A percentile compares a stretch with the other conserved stretches of the same genome.
Conservation (phyloP, 768 basidiomycete species). For the Naganishia randhawae region DNA sequence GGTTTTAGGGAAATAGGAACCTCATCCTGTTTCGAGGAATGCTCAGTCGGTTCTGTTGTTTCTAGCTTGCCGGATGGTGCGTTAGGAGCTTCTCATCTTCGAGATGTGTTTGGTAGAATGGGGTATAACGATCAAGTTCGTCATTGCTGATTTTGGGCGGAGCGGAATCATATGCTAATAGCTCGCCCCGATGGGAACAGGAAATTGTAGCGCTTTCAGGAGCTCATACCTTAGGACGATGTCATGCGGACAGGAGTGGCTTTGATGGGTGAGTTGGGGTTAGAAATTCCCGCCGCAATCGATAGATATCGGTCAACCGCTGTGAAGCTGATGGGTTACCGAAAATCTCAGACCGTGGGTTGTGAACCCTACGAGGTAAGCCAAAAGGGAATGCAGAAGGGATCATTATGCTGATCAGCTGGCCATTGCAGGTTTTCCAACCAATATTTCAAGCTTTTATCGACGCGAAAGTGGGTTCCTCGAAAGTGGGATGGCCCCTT, state of each 20-base stretch:
- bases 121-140: constrained; percentile 47
- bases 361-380: constrained; percentile 48
- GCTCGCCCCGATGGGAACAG: constrained; percentile 13
- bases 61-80: constrained; percentile 51
- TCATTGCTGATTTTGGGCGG: background rate
- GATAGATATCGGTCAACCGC: background rate
- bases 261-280: constrained; percentile 48
- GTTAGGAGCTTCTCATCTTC: constrained; percentile 46
- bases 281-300: constrained; percentile 21
- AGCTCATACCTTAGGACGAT: constrained; percentile 49
- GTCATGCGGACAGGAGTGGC: constrained; percentile 50
- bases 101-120: constrained; percentile 50
- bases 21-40: too few relatives aligned
- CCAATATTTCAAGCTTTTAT: constrained; percentile 50
- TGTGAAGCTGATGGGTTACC: background rate
- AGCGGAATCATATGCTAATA: background rate
- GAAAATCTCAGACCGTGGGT: constrained; percentile 41
- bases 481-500: constrained; percentile 51
- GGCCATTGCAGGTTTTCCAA: constrained; percentile 41
- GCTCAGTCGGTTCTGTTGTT: background rate
- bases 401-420: background rate
- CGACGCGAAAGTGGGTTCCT: constrained; percentile 47
- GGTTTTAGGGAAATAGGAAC: constrained; percentile 12
- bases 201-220: constrained; percentile 52
- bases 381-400: background rate